Evolutionary conservation across 768 basidiomycete genomes (phyloP), one percentile per base, ranked within the genome.

Genomic region (Gautieria morchelliformis): DNA sequence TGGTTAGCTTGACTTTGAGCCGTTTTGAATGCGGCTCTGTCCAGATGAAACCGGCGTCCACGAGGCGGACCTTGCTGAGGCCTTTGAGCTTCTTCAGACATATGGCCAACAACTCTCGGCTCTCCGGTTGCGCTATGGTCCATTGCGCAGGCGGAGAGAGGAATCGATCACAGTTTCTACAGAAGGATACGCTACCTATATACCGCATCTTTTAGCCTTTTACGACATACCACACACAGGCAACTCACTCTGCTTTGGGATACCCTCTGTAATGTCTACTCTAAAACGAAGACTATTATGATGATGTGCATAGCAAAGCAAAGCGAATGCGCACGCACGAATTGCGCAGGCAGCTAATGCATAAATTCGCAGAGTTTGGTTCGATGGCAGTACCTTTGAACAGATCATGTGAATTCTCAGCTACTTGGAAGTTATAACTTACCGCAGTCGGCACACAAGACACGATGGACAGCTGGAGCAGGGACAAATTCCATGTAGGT

Each of bases 1-100:
- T 93, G 0, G 95, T 96, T 64, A 99, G 73, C 53, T 95, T 95
- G 56, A 99, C 84, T 48, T 92, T 81, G 60, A 98, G 69, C 39
- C 96, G 81, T 67, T 94, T 93, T 40, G 90, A 93, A 72, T 99
- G 95, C 3, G 96, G 96, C 67, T 99, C 96, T 20, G 96, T 99
- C 96, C 96, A 99, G 65, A 98, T 92, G 70, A 98, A 98, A 61
- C 93, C 90, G 2, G 96, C 96, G 61, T 98, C 95, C n/a, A 96
- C 94, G 44, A 99, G 72, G 50, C 95, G 88, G 27, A 98, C 93
- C 75, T 92, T 94, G 64, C 83, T 86, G 22, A 98, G 76, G 2
- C 93, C 93, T 67, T 94, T 95, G 64, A 98, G 82, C 70, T 94
- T 95, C 68, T 89, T 91, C 58, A 99, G 73, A 70, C 96, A 98